A percentile compares a stretch with the other conserved stretches of the same genome.
Evolutionary conservation across 163 green algal species (phyloP).

Genomic region (Chlorella variabilis): DNA sequence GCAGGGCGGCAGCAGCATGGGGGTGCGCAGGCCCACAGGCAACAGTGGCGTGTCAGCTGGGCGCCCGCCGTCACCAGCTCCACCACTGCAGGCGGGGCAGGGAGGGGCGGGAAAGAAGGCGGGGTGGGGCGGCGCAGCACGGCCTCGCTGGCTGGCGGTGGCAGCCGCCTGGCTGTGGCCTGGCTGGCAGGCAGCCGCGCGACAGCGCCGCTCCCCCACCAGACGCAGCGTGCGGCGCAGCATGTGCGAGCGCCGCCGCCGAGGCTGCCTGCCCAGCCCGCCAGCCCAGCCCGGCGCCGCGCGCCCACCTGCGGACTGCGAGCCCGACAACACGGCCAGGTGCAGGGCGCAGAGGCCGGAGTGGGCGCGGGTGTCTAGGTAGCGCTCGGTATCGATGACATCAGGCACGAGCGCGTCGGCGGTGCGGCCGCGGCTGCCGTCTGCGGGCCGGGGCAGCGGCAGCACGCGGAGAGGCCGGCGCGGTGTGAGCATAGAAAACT

Average conservation of each 20-base stretch:
- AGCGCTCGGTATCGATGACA: slow-evolving; percentile 11
- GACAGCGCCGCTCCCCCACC: no score
- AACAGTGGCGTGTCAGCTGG: slow-evolving; percentile 32
- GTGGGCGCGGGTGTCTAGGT: slow-evolving; percentile 21
- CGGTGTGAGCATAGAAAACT: no score
- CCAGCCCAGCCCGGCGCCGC: neutral
- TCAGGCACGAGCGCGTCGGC: slow-evolving; percentile 9
- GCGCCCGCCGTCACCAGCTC: slow-evolving; percentile 17
- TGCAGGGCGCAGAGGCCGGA: slow-evolving; percentile 28
- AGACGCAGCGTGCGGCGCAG: no score
- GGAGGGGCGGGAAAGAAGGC: neutral
- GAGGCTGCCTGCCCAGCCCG: no score
- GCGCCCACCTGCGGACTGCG: neutral
- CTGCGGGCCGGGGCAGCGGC: neutral
- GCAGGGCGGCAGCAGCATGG: neutral
- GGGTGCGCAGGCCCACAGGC: neutral
- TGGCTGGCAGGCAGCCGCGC: no score
- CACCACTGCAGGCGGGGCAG: neutral
- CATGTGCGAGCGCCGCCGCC: no score
- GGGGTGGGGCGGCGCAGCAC: no score
- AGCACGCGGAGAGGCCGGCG: no score
- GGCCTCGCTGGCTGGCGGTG: no score
- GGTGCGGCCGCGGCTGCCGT: slow-evolving; percentile 17
- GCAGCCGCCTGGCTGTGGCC: no score
- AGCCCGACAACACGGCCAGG: slow-evolving; percentile 23